phyloP scores from a whole-genome alignment of 768 basidiomycete species.

The Lactifluus piperatus region DNA sequence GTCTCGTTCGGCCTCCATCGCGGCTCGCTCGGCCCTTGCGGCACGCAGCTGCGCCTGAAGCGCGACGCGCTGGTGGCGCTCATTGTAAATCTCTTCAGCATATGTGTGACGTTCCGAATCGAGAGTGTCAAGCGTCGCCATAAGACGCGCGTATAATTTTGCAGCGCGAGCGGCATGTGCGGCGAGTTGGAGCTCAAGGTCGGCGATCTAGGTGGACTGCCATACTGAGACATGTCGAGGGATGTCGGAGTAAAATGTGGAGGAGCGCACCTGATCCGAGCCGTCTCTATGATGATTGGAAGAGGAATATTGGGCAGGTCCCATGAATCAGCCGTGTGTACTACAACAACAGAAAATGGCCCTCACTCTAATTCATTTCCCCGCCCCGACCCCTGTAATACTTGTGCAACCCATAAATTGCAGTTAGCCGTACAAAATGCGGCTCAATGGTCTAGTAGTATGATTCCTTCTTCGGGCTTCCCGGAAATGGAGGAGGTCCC shows the following conservation, averaged over 20 bases:
- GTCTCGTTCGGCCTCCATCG: conserved; percentile 40
- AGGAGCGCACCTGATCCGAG: conserved; percentile 3
- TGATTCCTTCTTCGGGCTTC: conserved; percentile 29
- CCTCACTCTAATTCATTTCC: neutral
- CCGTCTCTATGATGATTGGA: neutral
- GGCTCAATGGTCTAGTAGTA: conserved; percentile 31
- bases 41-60: conserved; percentile 32
- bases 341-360: neutral
- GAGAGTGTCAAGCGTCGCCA: conserved; percentile 41
- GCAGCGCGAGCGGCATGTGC: conserved; percentile 34
- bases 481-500: conserved; percentile 30
- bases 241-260: neutral
- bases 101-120: conserved; percentile 37
- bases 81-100: conserved; percentile 31
- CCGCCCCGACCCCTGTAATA: too few relatives aligned
- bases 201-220: conserved; percentile 19
- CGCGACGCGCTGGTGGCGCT: conserved; percentile 27
- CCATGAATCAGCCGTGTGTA: neutral
- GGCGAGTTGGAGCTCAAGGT: conserved; percentile 28
- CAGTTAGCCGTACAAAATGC: neutral
- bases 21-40: conserved; percentile 22
- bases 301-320: neutral
- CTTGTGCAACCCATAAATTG: too few relatives aligned
- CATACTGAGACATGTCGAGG: conserved; percentile 9
- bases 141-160: conserved; percentile 38